Base-by-base conservation (phyloP, 257 asterid genomes). In the Nicotiana knightiana region DNA sequence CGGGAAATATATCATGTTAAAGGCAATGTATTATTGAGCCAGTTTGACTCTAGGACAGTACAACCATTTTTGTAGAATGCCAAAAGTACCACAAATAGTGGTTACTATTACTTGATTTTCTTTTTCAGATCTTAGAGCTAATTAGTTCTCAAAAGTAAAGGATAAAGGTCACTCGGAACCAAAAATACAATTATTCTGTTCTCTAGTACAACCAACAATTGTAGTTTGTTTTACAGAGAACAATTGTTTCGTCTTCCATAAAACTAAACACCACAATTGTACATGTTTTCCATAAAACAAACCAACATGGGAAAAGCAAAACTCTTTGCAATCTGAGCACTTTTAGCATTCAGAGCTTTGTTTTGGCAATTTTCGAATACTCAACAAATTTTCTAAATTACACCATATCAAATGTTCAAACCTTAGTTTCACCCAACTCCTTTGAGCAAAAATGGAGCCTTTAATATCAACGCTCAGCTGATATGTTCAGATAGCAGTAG, bases 401-500 rank as follows among this genome's bases (percentile, higher is more conserved):
- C 80, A 51, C 80, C 46, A 75, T 66, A 73, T 73, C 43, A 4
- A 73, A 73, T 24, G 16, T 73, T 7, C 43, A 73, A 21, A 39
- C 12, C 1, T 13, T 48, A 48, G 16, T 73, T 39, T 28, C 80
- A 51, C 64, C 63, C 10, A 51, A 46, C 80, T 51, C 28, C 75
- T 33, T 67, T 9, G 10, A 51, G 53, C 7, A 51, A 75, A 51
- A 51, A 28, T 75, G 80, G 80, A 16, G 64, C 80, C 63, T 51
- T 51, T 51, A 51, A 48, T 62, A 51, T 57, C 80, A 75, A 51
- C 28, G 59, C 9, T 8, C 79, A 71, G 46, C 64, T 75, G 62
- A 75, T 51, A 75, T 75, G 80, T 75, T 75, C 46, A 75, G 46
- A 75, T 28, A 75, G 63, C 16, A 75, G 55, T 39, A 70, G 63